Evolutionary conservation across 768 basidiomycete species (phyloP).

Genomic region (Pisolithus sp.): DNA sequence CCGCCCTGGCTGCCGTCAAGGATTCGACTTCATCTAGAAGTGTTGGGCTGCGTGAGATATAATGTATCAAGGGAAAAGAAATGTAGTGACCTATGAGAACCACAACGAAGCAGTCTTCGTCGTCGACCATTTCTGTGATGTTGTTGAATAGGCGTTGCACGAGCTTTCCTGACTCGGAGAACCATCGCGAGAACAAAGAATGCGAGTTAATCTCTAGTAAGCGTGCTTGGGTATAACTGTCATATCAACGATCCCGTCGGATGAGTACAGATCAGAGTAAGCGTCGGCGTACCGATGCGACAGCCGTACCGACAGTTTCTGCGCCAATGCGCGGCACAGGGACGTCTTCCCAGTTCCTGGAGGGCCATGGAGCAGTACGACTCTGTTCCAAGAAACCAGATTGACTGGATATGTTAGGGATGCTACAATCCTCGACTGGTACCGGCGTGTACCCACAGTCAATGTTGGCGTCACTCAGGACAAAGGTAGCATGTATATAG

Average conservation of each 20-base stretch:
- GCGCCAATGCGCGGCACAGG: slow-evolving; percentile 88
- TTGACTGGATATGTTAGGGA: slow-evolving; percentile 50
- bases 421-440: not conserved
- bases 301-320: slow-evolving; percentile 88
- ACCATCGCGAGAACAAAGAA: slow-evolving; percentile 97
- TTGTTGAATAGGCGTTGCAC: slow-evolving; percentile 88
- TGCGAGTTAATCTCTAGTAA: slow-evolving; percentile 97
- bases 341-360: slow-evolving; percentile 98
- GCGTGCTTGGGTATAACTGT: slow-evolving; percentile 79
- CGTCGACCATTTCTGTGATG: slow-evolving; percentile 88
- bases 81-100: slow-evolving; percentile 80
- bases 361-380: slow-evolving; percentile 91
- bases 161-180: slow-evolving; percentile 97
- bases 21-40: slow-evolving; percentile 90
- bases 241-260: slow-evolving; percentile 1
- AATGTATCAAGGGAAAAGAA: not conserved
- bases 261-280: not conserved
- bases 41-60: slow-evolving; percentile 4
- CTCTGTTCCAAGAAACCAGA: slow-evolving; percentile 91
- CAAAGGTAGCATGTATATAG: slow-evolving; percentile 89
- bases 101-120: slow-evolving; percentile 86
- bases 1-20: slow-evolving; percentile 88
- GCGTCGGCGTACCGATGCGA: slow-evolving; percentile 57
- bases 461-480: slow-evolving; percentile 85
- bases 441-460: slow-evolving; percentile 53